A percentile compares a stretch with the other conserved stretches of the same genome.
Conservation (phyloP, 2,329 filamentous ascomycete species). For the Fusarium poae region DNA sequence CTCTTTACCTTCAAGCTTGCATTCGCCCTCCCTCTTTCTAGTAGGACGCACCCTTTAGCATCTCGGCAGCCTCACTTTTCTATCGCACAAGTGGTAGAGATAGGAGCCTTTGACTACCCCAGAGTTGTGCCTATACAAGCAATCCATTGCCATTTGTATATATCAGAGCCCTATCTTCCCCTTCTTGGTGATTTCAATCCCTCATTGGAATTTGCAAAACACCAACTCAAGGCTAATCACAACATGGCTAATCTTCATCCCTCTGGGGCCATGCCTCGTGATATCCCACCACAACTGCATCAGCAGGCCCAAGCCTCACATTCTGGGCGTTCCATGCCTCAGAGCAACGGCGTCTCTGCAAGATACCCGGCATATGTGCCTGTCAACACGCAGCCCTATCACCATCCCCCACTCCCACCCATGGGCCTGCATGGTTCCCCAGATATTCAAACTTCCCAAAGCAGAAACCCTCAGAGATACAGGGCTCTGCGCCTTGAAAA, state of each 20-base stretch:
- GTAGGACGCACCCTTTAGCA: conserved; percentile 30
- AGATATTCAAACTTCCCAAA: conserved; percentile 55
- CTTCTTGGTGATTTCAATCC: conserved; percentile 1
- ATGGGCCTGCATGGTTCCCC: conserved; percentile 35
- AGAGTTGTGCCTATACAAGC: not conserved
- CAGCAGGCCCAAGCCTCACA: conserved; percentile 18
- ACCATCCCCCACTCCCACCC: conserved; percentile 34
- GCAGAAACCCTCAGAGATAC: conserved; percentile 56
- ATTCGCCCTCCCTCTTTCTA: conserved; percentile 35
- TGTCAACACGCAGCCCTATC: conserved; percentile 10
- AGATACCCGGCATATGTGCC: conserved; percentile 20
- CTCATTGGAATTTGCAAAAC: conserved; percentile 13
- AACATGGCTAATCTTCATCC: conserved; percentile 26
- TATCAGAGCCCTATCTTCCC: conserved; percentile 34
- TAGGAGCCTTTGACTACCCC: not conserved
- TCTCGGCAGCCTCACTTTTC: conserved; percentile 43
- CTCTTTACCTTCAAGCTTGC: conserved; percentile 16
- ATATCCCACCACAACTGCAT: conserved; percentile 14
- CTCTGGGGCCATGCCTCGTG: conserved; percentile 24
- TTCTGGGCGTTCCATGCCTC: conserved; percentile 10
- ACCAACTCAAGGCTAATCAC: conserved; percentile 16
- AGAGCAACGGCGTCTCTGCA: conserved; percentile 8
- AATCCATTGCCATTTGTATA: conserved; percentile 27
- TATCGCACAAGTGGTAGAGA: conserved; percentile 4
- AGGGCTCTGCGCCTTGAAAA: conserved; percentile 60